A percentile compares a stretch with the other conserved stretches of the same genome.
Conservation (phyloP, 495 filamentous ascomycete genomes). For the Penicillium tannophilum region DNA sequence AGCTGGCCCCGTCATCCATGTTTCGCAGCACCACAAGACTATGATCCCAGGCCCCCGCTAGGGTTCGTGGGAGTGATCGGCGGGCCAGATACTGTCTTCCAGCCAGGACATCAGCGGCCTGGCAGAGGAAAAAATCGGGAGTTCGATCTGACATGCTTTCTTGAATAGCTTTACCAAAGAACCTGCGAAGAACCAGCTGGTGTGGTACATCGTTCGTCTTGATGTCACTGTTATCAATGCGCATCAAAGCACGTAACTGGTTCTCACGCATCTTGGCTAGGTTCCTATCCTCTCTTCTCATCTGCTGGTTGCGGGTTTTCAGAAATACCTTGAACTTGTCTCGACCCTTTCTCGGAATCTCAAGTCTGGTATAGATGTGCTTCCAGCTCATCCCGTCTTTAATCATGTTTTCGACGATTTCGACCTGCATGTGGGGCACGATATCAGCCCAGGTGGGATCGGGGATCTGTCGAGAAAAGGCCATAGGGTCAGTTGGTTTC, state of each 20-base stretch:
- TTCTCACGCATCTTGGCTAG: constrained; percentile 34
- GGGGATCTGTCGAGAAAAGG: neutral
- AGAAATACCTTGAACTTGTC: constrained; percentile 18
- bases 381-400: constrained; percentile 18
- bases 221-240: constrained; percentile 31
- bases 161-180: constrained; percentile 8
- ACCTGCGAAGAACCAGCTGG: constrained; percentile 29
- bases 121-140: constrained; percentile 23
- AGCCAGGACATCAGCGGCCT: constrained; percentile 26
- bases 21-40: constrained; percentile 19
- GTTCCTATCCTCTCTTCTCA: constrained; percentile 28
- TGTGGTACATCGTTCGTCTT: constrained; percentile 18
- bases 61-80: constrained; percentile 24
- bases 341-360: constrained; percentile 25
- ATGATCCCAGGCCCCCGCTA: constrained; percentile 39
- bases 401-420: constrained; percentile 40
- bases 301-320: constrained; percentile 25
- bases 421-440: constrained; percentile 31
- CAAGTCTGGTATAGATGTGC: constrained; percentile 25
- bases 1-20: neutral
- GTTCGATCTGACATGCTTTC: neutral
- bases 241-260: constrained; percentile 32
- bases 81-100: constrained; percentile 34
- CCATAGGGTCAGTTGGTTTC: neutral
- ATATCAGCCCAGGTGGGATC: constrained; percentile 41